Evolutionary conservation across 305 asterid species (phyloP).

Genomic region (Fraxinus platypoda): DNA sequence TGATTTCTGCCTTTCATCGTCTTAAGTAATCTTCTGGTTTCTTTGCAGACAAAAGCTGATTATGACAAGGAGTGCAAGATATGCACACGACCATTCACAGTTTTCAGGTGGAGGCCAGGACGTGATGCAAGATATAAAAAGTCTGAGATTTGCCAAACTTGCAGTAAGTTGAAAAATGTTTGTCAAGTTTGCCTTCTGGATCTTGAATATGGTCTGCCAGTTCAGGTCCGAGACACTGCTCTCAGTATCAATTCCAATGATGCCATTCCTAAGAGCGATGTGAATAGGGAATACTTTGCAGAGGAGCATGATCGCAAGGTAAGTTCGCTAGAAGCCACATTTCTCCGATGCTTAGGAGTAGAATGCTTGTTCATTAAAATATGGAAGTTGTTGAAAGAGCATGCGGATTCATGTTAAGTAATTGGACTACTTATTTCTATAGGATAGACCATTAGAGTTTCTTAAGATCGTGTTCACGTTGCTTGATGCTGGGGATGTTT

Average conservation of each 20-base stretch:
- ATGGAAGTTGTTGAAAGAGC: not conserved
- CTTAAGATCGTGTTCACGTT: not conserved
- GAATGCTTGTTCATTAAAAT: not conserved
- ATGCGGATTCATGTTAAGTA: not conserved
- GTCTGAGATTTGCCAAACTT: conserved; percentile 90
- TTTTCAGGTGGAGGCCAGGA: conserved; percentile 96
- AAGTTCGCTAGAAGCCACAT: conserved; percentile 16
- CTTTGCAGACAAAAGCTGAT: conserved; percentile 78
- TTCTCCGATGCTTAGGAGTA: not conserved
- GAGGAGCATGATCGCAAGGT: conserved; percentile 98
- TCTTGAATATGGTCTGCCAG: conserved; percentile 94
- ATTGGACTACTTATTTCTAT: not conserved
- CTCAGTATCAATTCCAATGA: conserved; percentile 79
- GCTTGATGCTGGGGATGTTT: not conserved
- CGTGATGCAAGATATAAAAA: conserved; percentile 97
- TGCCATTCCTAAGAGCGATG: conserved; percentile 94
- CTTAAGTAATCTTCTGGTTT: not conserved
- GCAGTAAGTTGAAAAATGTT: conserved; percentile 90
- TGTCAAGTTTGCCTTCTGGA: conserved; percentile 97
- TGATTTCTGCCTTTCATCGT: not conserved
- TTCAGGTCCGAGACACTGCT: conserved; percentile 96
- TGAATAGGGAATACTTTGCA: conserved; percentile 83
- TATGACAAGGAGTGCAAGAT: conserved; percentile 95
- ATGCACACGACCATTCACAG: conserved; percentile 92
- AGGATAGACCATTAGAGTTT: not conserved